Conservation (phyloP, 257 asterid genomes). For the Cordia subcordata region DNA sequence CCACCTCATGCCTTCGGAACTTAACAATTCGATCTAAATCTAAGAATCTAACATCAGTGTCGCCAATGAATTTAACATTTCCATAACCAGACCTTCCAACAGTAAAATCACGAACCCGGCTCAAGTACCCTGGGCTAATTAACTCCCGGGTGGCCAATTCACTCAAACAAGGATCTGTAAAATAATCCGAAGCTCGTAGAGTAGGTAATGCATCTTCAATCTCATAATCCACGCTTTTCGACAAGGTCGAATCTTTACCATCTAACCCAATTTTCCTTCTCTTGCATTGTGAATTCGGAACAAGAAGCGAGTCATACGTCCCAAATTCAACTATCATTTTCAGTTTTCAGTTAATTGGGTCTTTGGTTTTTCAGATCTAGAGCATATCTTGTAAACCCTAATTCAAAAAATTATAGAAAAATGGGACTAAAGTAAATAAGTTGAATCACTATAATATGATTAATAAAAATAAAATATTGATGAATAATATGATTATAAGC, state of each 20-base stretch:
- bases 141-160: conserved; percentile 62
- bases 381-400: conserved; percentile 12
- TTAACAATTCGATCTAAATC: conserved; percentile 67
- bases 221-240: conserved; percentile 23
- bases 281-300: conserved; percentile 43
- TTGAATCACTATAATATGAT: neutral
- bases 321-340: conserved; percentile 47
- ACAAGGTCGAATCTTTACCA: conserved; percentile 23
- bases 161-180: conserved; percentile 68
- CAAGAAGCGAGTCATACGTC: conserved; percentile 18
- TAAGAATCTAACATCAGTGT: conserved; percentile 78
- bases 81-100: conserved; percentile 86
- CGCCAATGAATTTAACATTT: conserved; percentile 52
- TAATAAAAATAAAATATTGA: no score
- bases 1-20: conserved; percentile 59
- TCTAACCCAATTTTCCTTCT: conserved; percentile 54
- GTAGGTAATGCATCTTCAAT: conserved; percentile 47
- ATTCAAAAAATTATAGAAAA: neutral
- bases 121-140: conserved; percentile 64
- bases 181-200: conserved; percentile 57
- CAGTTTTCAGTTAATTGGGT: conserved; percentile 7
- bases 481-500: neutral
- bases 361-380: conserved; percentile 10
- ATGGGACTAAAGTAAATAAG: neutral
- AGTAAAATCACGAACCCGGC: conserved; percentile 63